Percentiles rank a stretch among this genome's conserved stretches.
phyloP scores from a whole-genome alignment of 2,329 filamentous ascomycete species.

The Monosporascus sp. region DNA sequence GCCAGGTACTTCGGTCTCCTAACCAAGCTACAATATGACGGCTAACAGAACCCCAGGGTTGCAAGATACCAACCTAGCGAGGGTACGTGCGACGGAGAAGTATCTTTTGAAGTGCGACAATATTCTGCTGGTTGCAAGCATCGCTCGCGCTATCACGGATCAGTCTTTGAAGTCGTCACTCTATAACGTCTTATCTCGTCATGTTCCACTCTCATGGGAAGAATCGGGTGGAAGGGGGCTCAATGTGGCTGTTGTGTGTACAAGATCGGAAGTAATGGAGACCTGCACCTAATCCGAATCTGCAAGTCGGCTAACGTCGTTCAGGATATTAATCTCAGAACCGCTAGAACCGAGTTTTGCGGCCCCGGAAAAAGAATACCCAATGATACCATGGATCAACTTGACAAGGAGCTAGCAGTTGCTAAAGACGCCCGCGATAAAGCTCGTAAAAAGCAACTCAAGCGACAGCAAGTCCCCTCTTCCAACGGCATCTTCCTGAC shows the following conservation, averaged over 20 bases:
- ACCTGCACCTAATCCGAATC: background rate
- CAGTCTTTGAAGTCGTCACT: constrained; percentile 27
- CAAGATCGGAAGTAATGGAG: constrained; percentile 21
- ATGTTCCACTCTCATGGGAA: constrained; percentile 24
- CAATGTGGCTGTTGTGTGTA: constrained; percentile 28
- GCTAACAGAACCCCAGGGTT: constrained; percentile 13
- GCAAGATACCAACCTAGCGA: constrained; percentile 29
- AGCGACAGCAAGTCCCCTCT: constrained; percentile 12
- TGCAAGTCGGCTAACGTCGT: background rate
- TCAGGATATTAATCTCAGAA: constrained; percentile 24
- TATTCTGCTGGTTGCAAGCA: constrained; percentile 29
- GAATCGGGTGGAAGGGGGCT: constrained; percentile 16
- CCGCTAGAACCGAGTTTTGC: constrained; percentile 21
- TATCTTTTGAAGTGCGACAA: constrained; percentile 30
- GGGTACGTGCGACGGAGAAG: constrained; percentile 28
- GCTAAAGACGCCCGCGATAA: constrained; percentile 17
- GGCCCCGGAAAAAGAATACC: constrained; percentile 18
- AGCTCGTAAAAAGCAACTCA: constrained; percentile 17
- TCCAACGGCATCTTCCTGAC: background rate
- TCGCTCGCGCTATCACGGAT: constrained; percentile 26
- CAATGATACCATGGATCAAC: constrained; percentile 8
- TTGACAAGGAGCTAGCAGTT: constrained; percentile 21
- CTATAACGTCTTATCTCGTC: constrained; percentile 20
- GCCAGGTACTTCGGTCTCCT: constrained; percentile 17
- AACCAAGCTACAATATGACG: background rate